phyloP scores from a whole-genome alignment of 257 asterid genomes.

The Solanum megistacrolobum region DNA sequence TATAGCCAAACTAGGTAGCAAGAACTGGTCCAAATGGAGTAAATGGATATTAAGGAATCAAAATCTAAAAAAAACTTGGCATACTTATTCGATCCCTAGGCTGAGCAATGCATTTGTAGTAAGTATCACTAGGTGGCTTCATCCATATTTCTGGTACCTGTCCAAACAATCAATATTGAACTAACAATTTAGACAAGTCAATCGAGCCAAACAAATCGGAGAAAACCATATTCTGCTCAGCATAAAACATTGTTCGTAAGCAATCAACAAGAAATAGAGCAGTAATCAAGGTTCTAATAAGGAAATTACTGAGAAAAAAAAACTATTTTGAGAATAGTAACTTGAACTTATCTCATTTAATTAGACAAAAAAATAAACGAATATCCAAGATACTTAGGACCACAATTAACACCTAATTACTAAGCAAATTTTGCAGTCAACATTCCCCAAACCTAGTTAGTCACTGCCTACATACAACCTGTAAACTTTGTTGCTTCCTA shows the following conservation, averaged over 20 bases:
- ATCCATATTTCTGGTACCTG: constrained; percentile 49
- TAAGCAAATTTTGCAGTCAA: neutral
- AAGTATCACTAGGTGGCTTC: constrained; percentile 35
- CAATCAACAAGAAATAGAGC: neutral
- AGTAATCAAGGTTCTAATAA: neutral
- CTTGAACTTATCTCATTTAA: neutral
- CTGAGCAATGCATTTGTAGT: constrained; percentile 34
- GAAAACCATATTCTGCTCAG: neutral
- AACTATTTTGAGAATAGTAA: too few relatives aligned
- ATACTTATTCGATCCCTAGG: constrained; percentile 37
- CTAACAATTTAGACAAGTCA: neutral
- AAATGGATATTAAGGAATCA: neutral
- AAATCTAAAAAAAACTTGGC: neutral
- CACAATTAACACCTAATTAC: neutral
- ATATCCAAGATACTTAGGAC: neutral
- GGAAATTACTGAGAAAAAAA: neutral
- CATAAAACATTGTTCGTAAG: neutral
- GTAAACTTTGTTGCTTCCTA: neutral
- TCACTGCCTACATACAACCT: neutral
- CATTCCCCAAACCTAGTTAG: neutral
- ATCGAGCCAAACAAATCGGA: neutral
- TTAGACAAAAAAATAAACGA: neutral
- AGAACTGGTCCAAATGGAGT: neutral
- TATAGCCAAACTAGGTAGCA: neutral
- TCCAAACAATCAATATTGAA: neutral